A percentile compares a stretch with the other conserved stretches of the same genome.
phyloP scores from a whole-genome alignment of 2,329 filamentous ascomycete genomes.

The Microcera coccophila region DNA sequence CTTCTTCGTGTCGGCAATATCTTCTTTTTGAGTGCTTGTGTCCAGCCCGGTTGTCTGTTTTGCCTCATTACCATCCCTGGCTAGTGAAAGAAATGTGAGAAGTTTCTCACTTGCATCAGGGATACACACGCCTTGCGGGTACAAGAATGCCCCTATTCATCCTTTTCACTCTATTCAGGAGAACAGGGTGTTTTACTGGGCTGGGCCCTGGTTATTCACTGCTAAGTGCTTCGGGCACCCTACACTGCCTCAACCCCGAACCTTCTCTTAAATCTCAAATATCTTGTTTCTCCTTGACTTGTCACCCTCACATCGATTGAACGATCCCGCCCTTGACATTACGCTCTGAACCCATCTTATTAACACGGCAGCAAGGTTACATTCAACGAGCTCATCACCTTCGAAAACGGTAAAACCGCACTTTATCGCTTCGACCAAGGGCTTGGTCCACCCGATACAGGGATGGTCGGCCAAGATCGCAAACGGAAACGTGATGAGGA shows the following conservation, averaged over 20 bases:
- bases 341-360: conserved; percentile 4
- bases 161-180: background rate
- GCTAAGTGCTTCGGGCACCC: background rate
- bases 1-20: background rate
- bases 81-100: background rate
- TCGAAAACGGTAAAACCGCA: conserved; percentile 32
- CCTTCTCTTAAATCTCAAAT: conserved; percentile 1
- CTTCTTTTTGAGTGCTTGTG: background rate
- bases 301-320: background rate
- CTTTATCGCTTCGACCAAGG: conserved; percentile 23
- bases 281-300: conserved; percentile 1
- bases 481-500: conserved; percentile 34
- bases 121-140: background rate
- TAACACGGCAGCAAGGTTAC: conserved; percentile 29
- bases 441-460: conserved; percentile 7
- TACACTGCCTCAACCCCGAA: background rate
- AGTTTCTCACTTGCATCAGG: background rate
- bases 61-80: background rate
- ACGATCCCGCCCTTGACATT: background rate
- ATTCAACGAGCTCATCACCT: conserved; percentile 26
- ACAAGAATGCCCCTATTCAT: background rate
- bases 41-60: too few relatives aligned
- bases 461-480: conserved; percentile 15
- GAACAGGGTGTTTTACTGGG: background rate
- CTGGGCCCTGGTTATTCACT: conserved; percentile 18